phyloP scores from a whole-genome alignment of 108 stramenopile species.

The Cyclotella cryptica region DNA sequence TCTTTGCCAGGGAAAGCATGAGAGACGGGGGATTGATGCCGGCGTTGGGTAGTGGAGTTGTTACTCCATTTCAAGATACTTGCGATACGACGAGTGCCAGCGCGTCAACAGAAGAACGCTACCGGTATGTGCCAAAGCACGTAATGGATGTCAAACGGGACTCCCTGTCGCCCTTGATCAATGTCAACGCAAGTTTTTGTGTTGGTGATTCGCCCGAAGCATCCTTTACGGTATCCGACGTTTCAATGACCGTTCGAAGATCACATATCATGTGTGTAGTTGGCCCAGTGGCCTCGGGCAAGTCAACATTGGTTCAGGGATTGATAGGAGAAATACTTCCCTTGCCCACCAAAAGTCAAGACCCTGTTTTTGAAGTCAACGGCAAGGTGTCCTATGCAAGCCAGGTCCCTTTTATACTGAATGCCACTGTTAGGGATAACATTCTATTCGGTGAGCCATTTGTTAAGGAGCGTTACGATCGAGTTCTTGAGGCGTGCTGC shows the following conservation, averaged over 20 bases:
- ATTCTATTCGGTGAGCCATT: constrained; percentile 90
- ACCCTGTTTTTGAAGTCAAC: constrained; percentile 14
- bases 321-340: constrained; percentile 74
- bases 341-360: constrained; percentile 4
- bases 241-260: constrained; percentile 54
- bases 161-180: background rate
- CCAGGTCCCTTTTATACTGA: constrained; percentile 95
- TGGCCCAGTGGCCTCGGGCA: constrained; percentile 75
- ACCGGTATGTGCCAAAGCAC: background rate
- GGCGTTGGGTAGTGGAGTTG: background rate
- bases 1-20: constrained; percentile 58
- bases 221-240: constrained; percentile 58
- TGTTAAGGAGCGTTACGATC: constrained; percentile 80
- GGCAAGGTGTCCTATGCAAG: constrained; percentile 85
- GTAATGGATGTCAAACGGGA: constrained; percentile 4
- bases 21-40: constrained; percentile 7
- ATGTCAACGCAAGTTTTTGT: constrained; percentile 39
- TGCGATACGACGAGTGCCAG: background rate
- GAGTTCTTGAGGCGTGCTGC: constrained; percentile 84
- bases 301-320: constrained; percentile 75
- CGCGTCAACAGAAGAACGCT: background rate
- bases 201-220: constrained; percentile 20
- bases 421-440: constrained; percentile 93
- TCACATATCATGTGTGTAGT: constrained; percentile 69
- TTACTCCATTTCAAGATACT: background rate